Conservation (phyloP, 306 rosid genomes). For the Vigna trinervia region DNA sequence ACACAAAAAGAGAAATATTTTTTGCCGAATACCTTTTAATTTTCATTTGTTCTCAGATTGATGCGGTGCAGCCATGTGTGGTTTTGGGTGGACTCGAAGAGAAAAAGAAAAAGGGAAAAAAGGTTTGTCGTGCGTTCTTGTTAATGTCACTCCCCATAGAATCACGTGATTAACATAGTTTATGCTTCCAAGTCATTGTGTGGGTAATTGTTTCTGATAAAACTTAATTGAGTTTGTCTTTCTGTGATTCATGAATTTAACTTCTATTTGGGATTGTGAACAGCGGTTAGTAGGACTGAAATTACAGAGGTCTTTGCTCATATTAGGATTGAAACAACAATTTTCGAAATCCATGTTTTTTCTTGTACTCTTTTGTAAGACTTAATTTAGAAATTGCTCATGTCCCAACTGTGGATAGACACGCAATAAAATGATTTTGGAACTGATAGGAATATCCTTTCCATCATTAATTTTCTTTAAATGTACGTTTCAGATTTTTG, state of each 20-base stretch:
- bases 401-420: no score
- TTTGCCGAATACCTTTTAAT: constrained; percentile 27
- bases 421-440: not conserved
- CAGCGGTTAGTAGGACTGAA: not conserved
- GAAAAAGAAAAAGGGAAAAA: constrained; percentile 63
- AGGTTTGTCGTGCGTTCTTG: constrained; percentile 55
- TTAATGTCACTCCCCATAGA: constrained; percentile 29
- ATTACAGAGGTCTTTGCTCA: constrained; percentile 24
- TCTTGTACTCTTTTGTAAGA: constrained; percentile 29
- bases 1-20: not conserved
- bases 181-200: not conserved
- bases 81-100: constrained; percentile 75
- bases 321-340: not conserved
- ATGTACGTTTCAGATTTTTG: not conserved
- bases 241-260: constrained; percentile 22
- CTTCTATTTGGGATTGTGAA: not conserved
- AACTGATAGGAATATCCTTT: not conserved
- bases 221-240: not conserved
- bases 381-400: not conserved
- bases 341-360: constrained; percentile 17
- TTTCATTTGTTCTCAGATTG: constrained; percentile 60
- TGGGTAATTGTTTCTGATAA: not conserved
- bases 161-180: not conserved
- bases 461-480: constrained; percentile 18
- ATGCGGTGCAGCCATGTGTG: constrained; percentile 79